Conservation (phyloP, 768 basidiomycete genomes). For the Boletus vinaceobasis region DNA sequence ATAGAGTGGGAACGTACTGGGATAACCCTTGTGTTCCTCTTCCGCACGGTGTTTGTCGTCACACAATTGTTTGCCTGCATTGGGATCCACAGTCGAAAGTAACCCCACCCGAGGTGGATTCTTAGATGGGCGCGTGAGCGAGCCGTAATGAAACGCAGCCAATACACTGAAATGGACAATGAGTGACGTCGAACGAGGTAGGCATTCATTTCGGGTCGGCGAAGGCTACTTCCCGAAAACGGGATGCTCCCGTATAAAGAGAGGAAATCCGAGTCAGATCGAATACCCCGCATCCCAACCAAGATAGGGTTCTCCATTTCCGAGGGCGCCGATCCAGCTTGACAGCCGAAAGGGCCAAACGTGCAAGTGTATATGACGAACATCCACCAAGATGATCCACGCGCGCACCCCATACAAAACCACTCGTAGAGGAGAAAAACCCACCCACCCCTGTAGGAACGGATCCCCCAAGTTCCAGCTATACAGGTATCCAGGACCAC, state of each 20-base stretch:
- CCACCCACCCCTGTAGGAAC: conserved; percentile 66
- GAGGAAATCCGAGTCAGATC: neutral
- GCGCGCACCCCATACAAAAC: neutral
- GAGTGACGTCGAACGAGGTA: neutral
- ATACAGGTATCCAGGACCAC: conserved; percentile 55
- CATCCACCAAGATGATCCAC: too few relatives aligned
- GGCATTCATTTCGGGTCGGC: conserved; percentile 10
- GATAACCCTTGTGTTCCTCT: conserved; percentile 22
- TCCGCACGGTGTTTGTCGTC: conserved; percentile 37
- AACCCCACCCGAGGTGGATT: conserved; percentile 71
- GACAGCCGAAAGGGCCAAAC: neutral
- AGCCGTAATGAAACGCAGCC: conserved; percentile 69
- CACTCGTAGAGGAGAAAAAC: neutral
- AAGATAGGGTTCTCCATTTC: neutral
- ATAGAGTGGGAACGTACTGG: conserved; percentile 19
- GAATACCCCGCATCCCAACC: conserved; percentile 3
- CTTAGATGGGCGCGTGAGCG: conserved; percentile 60
- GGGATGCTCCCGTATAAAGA: neutral
- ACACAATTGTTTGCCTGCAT: conserved; percentile 43
- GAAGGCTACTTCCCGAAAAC: conserved; percentile 11
- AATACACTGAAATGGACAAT: conserved; percentile 46
- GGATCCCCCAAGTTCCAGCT: conserved; percentile 78
- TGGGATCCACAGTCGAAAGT: conserved; percentile 61
- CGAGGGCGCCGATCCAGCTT: neutral
- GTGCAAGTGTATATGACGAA: neutral